These are phyloP conservation scores for Adansonia gregorii DNA, from an alignment of 441 rosid species.

Conservation along the genomic window DNA sequence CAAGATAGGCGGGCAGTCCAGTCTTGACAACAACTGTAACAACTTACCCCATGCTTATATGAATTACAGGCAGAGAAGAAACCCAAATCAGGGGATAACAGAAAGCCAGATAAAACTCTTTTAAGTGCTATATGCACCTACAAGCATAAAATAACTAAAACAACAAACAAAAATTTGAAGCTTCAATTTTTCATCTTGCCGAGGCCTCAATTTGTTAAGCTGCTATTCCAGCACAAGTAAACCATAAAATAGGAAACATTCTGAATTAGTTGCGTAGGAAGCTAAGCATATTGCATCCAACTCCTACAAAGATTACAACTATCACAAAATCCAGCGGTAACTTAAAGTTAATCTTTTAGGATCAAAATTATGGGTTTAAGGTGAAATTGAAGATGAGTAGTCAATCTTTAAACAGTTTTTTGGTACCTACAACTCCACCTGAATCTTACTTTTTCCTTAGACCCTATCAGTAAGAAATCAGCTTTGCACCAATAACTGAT, in stretches of 20 bases:
- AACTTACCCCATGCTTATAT: constrained; percentile 1
- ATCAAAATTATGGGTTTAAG: not conserved
- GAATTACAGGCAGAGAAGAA: not conserved
- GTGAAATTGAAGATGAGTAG: not conserved
- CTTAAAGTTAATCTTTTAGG: not conserved
- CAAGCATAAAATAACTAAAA: not conserved
- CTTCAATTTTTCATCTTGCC: not conserved
- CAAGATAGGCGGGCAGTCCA: too few species aligned
- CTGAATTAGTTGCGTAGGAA: not conserved
- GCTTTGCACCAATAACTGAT: not conserved
- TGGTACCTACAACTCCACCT: not conserved
- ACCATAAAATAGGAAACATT: not conserved
- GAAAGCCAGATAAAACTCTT: constrained; percentile 1
- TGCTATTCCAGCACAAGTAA: not conserved
- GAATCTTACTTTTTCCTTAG: not conserved
- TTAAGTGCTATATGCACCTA: constrained; percentile 6
- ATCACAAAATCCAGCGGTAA: not conserved
- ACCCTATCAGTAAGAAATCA: not conserved
- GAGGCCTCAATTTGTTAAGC: not conserved
- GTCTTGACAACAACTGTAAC: not conserved
- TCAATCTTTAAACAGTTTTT: not conserved
- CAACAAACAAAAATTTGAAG: not conserved
- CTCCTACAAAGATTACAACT: not conserved
- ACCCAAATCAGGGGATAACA: not conserved
- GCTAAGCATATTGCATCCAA: not conserved